Evolutionary conservation across 371 early-diverging fungal species (phyloP).

Genomic region (Gilbertella persicaria): DNA sequence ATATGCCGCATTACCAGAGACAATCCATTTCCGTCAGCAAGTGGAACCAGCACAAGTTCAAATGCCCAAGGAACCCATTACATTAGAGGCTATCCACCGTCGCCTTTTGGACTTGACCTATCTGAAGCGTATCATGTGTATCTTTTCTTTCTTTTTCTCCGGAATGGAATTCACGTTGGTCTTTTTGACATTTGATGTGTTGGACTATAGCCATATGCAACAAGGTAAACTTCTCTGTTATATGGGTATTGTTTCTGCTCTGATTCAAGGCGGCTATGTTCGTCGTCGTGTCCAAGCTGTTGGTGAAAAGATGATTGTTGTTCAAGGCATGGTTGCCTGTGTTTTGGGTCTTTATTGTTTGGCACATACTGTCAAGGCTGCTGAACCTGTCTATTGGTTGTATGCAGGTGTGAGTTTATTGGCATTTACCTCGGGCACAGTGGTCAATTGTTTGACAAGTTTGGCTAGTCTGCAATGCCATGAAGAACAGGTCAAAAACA

Average conservation of each 20-base stretch:
- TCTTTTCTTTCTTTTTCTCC: slow-evolving; percentile 89
- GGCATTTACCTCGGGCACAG: slow-evolving; percentile 92
- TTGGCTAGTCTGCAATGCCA: slow-evolving; percentile 67
- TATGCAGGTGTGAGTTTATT: slow-evolving; percentile 72
- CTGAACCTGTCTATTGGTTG: slow-evolving; percentile 15
- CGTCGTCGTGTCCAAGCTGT: slow-evolving; percentile 71
- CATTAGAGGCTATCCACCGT: slow-evolving; percentile 12
- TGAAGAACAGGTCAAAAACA: slow-evolving; percentile 22
- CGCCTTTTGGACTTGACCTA: slow-evolving; percentile 46
- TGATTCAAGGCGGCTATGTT: slow-evolving; percentile 94
- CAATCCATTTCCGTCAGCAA: slow-evolving; percentile 36
- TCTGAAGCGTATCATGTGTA: slow-evolving; percentile 77
- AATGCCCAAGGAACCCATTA: neutral
- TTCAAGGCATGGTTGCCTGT: slow-evolving; percentile 81
- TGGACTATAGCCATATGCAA: slow-evolving; percentile 82
- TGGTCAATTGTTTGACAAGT: slow-evolving; percentile 87
- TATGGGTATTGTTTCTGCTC: slow-evolving; percentile 86
- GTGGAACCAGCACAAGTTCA: slow-evolving; percentile 1
- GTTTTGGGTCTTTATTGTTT: slow-evolving; percentile 68
- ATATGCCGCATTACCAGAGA: slow-evolving; percentile 78
- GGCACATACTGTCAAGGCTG: slow-evolving; percentile 48
- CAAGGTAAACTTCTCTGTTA: slow-evolving; percentile 89
- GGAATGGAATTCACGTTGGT: slow-evolving; percentile 98
- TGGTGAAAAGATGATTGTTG: slow-evolving; percentile 70
- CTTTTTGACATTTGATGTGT: slow-evolving; percentile 91